Percentiles rank a stretch among this genome's conserved stretches.
These are phyloP conservation scores for Sphaerobolus stellatus DNA, from an alignment of 1,284 basidiomycete genomes.

Conservation along the genomic window DNA sequence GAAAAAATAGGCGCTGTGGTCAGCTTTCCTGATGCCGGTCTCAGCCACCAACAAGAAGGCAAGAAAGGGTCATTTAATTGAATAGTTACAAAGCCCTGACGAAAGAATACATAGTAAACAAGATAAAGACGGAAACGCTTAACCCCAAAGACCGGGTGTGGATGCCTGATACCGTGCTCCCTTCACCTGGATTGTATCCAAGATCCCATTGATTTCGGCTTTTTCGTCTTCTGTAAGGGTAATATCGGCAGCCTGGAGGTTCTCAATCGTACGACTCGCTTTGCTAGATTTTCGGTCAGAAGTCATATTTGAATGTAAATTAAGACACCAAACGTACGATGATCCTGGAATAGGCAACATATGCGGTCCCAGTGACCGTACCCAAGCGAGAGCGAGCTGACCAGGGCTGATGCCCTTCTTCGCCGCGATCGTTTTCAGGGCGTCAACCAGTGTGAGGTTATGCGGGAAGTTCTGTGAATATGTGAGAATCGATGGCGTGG, in stretches of 20 bases:
- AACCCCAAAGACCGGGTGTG: conserved; percentile 1
- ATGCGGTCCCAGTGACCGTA: conserved; percentile 45
- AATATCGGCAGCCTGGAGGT: conserved; percentile 44
- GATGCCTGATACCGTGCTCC: conserved; percentile 13
- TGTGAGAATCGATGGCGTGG: too few relatives aligned
- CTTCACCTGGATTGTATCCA: conserved; percentile 19
- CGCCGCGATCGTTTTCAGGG: conserved; percentile 43
- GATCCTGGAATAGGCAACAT: conserved; percentile 58
- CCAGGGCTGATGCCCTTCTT: conserved; percentile 52
- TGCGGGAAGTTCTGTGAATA: conserved; percentile 42
- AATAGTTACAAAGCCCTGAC: too few relatives aligned
- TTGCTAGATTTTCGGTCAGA: too few relatives aligned
- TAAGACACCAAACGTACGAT: too few relatives aligned
- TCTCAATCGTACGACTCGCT: conserved; percentile 43
- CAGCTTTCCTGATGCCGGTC: too few relatives aligned
- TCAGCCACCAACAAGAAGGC: too few relatives aligned
- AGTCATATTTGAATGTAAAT: too few relatives aligned
- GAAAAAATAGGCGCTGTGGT: too few relatives aligned
- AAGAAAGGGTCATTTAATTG: too few relatives aligned
- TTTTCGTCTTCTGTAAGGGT: conserved; percentile 40
- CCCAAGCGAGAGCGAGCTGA: conserved; percentile 65
- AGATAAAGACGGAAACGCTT: not conserved
- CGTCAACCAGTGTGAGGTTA: conserved; percentile 56
- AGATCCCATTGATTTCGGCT: conserved; percentile 33
- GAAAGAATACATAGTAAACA: not conserved